These are phyloP conservation scores for Xylaria longipes DNA, from an alignment of 495 filamentous ascomycete genomes.

Conservation along the genomic window DNA sequence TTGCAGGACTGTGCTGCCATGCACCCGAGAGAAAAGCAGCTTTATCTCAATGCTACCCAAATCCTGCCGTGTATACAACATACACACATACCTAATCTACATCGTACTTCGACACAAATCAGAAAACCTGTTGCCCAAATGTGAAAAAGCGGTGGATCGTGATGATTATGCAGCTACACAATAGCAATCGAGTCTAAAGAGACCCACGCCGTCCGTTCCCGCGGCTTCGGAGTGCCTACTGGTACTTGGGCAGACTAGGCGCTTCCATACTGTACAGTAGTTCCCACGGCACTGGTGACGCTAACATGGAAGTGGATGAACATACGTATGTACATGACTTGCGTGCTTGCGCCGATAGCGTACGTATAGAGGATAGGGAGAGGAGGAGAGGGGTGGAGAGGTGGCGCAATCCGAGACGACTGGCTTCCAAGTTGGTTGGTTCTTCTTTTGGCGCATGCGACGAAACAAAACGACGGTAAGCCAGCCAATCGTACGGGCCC, in stretches of 20 bases:
- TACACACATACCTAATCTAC: background rate
- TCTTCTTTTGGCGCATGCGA: background rate
- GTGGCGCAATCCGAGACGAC: constrained; percentile 22
- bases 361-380: background rate
- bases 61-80: background rate
- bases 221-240: too few species aligned
- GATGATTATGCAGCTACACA: background rate
- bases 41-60: background rate
- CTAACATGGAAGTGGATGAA: background rate
- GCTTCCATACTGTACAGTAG: background rate
- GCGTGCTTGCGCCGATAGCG: background rate
- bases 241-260: too few species aligned
- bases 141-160: background rate
- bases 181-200: background rate
- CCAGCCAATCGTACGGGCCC: background rate
- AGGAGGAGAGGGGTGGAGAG: background rate
- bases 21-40: background rate
- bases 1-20: background rate
- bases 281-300: constrained; percentile 2
- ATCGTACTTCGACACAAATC: constrained; percentile 5
- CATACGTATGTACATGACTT: background rate
- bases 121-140: background rate
- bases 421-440: background rate
- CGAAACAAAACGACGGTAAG: constrained; percentile 8
- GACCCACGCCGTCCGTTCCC: background rate